Evolutionary conservation across 768 basidiomycete genomes (phyloP), one percentile per base, ranked within the genome.

Genomic region (Galerina sulciceps): DNA sequence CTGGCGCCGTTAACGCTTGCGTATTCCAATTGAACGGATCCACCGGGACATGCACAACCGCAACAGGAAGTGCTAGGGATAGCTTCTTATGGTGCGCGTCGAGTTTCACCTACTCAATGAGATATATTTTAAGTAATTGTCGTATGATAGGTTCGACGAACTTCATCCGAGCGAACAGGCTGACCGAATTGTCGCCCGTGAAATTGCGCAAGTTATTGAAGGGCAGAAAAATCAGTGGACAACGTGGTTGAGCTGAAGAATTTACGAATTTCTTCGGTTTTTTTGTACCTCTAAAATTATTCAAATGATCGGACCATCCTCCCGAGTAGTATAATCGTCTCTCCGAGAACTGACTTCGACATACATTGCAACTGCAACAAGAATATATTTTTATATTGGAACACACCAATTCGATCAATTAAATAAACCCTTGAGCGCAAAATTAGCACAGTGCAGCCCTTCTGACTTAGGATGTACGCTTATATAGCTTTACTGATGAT

Each of bases 1-100:
- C 83, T 0, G 82, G 85, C 0, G 75, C 78, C 20, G 73, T 83
- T 38, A 65, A 79, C 40, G 73, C 81, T 0, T 87, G 86, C 63
- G 74, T 84, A 3, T 80, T 77, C 64, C 49, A 75, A 57, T 40
- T 71, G 40, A 71, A 74, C 57, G 71, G 71, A 22, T 60, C 66
- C 18, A 60, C 67, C 0, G 70, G 58, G 0, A 59, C 40, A 11
- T 81, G 80, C 56, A 79, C 75, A 4, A 64, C 73, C 42, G 76
- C 73, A 1, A 67, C 73, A 14, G 83, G 82, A 0, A 69, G 77
- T 0, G 85, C 73, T 14, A 65, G 72, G 13, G 86, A 87, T 61
- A 87, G 87, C 65, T 88, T 79, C 73, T 67, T 87, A 44, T 88
- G 49, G 49, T 51, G 37, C 20, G 26, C 8, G 49, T 38, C 10